These are phyloP conservation scores for Phaeophleospora eucalypticola DNA, from an alignment of 2,329 filamentous ascomycete species.

Conservation along the genomic window DNA sequence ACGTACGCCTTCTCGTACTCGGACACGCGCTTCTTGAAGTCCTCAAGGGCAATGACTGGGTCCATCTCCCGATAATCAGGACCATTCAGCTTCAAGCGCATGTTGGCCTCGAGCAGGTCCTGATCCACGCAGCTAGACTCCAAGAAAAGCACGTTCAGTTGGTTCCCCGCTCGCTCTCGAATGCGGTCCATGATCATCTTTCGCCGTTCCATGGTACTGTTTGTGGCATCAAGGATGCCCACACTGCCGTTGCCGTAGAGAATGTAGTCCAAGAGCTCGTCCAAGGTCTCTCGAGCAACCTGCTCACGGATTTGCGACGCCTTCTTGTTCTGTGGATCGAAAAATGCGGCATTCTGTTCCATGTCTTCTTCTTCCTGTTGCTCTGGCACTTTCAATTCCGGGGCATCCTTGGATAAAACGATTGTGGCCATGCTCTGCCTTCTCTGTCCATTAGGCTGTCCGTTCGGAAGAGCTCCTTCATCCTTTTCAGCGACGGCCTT, in stretches of 20 bases:
- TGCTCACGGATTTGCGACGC: constrained; percentile 83
- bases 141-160: constrained; percentile 86
- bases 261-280: constrained; percentile 88
- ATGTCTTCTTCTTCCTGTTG: constrained; percentile 48
- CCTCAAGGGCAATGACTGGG: constrained; percentile 73
- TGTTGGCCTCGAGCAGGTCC: constrained; percentile 84
- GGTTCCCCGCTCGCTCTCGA: constrained; percentile 73
- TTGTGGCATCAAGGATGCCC: constrained; percentile 94
- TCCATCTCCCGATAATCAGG: constrained; percentile 96
- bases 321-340: constrained; percentile 81
- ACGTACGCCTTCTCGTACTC: constrained; percentile 95
- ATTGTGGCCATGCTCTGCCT: constrained; percentile 21
- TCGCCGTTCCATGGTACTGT: constrained; percentile 84
- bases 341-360: constrained; percentile 90
- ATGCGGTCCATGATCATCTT: constrained; percentile 73
- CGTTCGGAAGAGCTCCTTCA: neutral
- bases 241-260: constrained; percentile 77
- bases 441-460: neutral
- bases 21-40: constrained; percentile 88
- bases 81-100: constrained; percentile 92
- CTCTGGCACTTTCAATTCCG: constrained; percentile 1
- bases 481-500: too few relatives aligned
- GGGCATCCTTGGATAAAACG: constrained; percentile 16
- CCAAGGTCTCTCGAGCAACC: constrained; percentile 84
- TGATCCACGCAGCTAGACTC: constrained; percentile 90